phyloP scores from a whole-genome alignment of 306 rosid genomes.

The Notholithocarpus densiflorus region DNA sequence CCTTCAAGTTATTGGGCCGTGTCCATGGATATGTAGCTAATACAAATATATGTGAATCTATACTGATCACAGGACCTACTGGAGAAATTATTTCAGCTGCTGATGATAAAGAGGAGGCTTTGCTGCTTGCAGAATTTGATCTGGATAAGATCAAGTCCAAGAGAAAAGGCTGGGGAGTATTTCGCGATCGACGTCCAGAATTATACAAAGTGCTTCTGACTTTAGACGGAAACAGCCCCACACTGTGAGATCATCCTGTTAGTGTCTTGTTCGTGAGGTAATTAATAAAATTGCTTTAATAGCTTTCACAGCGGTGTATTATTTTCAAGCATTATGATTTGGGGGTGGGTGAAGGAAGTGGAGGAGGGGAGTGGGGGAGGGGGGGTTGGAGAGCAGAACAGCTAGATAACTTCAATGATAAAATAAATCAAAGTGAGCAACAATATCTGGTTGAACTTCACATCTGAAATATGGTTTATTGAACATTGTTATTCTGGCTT shows the following conservation, averaged over 20 bases:
- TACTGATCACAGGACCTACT: conserved; percentile 60
- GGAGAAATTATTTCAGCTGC: conserved; percentile 89
- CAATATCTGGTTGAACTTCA: background rate
- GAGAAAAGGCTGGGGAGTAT: conserved; percentile 86
- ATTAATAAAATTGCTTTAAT: background rate
- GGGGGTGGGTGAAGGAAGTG: background rate
- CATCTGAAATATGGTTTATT: background rate
- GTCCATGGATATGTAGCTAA: background rate
- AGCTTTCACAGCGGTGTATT: conserved; percentile 14
- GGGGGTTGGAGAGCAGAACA: background rate
- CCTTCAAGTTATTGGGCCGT: background rate
- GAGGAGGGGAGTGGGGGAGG: background rate
- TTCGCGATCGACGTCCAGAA: conserved; percentile 91
- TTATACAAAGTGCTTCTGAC: conserved; percentile 85
- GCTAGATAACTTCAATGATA: background rate
- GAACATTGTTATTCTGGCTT: background rate
- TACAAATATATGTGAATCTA: background rate
- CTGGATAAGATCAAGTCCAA: conserved; percentile 70
- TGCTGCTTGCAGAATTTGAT: conserved; percentile 73
- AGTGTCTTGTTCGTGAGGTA: conserved; percentile 1
- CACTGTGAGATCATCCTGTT: conserved; percentile 10
- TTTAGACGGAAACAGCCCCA: conserved; percentile 41
- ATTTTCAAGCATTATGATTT: background rate
- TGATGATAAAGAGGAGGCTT: conserved; percentile 71
- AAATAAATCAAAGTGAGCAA: background rate